Conservation (phyloP, 1,284 basidiomycete genomes). For the Taiwanofungus camphoratus region DNA sequence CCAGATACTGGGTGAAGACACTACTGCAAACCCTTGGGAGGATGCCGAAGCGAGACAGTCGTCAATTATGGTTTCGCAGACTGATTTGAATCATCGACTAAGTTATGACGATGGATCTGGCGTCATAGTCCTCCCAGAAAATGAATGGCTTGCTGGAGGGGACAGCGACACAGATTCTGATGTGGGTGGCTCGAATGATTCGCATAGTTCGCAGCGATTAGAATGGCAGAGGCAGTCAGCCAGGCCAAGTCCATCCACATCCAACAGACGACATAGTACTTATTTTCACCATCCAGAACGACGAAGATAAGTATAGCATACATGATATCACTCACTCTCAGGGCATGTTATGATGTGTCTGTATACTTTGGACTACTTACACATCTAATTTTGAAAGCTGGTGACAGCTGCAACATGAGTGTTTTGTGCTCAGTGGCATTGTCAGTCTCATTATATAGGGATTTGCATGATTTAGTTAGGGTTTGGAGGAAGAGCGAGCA, state of each 20-base stretch:
- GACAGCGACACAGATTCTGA: slow-evolving; percentile 37
- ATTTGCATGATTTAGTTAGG: no score
- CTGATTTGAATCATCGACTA: slow-evolving; percentile 47
- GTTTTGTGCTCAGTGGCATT: no score
- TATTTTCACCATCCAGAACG: slow-evolving; percentile 75
- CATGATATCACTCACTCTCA: not conserved
- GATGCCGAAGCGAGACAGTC: slow-evolving; percentile 31
- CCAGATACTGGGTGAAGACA: slow-evolving; percentile 6
- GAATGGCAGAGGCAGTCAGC: slow-evolving; percentile 1
- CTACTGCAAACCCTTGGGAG: slow-evolving; percentile 42
- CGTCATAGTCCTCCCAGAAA: slow-evolving; percentile 79
- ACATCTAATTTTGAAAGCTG: no score
- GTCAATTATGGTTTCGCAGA: slow-evolving; percentile 15
- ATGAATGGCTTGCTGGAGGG: slow-evolving; percentile 59
- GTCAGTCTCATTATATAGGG: no score
- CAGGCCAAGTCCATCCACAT: slow-evolving; percentile 18
- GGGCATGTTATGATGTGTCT: not conserved
- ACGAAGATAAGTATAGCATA: slow-evolving; percentile 28
- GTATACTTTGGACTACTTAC: not conserved
- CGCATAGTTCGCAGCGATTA: not conserved
- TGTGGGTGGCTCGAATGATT: slow-evolving; percentile 9
- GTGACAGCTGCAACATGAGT: no score
- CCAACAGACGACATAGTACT: slow-evolving; percentile 49
- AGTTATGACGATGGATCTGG: slow-evolving; percentile 79
- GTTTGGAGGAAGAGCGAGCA: no score